Evolutionary conservation across 352 stramenopile species (phyloP).

Genomic region (Phytophthora podocarpi): DNA sequence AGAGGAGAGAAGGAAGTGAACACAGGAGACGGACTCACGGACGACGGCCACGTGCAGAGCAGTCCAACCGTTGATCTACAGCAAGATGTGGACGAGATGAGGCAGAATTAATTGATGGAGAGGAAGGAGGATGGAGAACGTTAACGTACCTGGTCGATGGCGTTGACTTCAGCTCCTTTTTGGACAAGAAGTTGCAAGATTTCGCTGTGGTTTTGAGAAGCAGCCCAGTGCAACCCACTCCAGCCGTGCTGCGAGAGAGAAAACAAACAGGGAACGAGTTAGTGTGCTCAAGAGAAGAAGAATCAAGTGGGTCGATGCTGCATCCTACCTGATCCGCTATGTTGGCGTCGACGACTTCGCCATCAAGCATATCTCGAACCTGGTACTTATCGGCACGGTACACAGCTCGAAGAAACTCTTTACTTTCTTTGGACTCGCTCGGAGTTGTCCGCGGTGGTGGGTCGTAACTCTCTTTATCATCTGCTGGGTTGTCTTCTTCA

Average conservation of each 20-base stretch:
- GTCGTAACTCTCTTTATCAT: slow-evolving; percentile 32
- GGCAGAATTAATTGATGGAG: not conserved
- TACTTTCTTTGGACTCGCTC: slow-evolving; percentile 56
- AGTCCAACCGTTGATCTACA: slow-evolving; percentile 72
- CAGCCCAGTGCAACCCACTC: slow-evolving; percentile 80
- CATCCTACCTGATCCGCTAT: slow-evolving; percentile 60
- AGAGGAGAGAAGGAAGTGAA: slow-evolving; percentile 50
- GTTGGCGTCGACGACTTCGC: slow-evolving; percentile 47
- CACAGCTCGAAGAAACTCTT: slow-evolving; percentile 68
- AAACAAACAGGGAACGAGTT: not conserved
- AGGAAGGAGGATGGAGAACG: not conserved
- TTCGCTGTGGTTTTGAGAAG: slow-evolving; percentile 63
- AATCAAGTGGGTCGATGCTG: not conserved
- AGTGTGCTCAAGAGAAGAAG: not conserved
- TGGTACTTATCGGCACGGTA: slow-evolving; percentile 59
- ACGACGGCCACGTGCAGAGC: slow-evolving; percentile 70
- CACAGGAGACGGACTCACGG: slow-evolving; percentile 48
- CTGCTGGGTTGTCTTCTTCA: slow-evolving; percentile 12
- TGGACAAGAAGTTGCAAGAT: slow-evolving; percentile 57
- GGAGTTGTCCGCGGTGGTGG: slow-evolving; percentile 45
- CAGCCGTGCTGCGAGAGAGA: slow-evolving; percentile 61
- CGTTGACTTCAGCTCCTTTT: slow-evolving; percentile 48
- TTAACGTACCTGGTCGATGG: slow-evolving; percentile 60
- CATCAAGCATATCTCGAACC: slow-evolving; percentile 59
- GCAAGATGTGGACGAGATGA: not conserved